phyloP scores from a whole-genome alignment of 2,329 filamentous ascomycete genomes.

The Talaromyces pinophilus region DNA sequence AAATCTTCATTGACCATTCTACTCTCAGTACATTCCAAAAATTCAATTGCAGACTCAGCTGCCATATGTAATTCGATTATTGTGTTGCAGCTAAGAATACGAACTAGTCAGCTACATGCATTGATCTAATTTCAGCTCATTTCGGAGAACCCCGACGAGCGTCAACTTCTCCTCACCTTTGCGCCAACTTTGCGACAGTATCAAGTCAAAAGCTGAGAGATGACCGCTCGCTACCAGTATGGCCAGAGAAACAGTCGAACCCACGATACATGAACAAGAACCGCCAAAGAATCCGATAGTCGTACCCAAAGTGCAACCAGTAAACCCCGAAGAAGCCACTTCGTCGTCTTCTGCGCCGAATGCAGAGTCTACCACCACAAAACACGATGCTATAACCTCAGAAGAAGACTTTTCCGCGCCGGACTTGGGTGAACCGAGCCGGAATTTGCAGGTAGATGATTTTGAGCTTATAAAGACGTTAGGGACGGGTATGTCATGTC shows the following conservation, averaged over 20 bases:
- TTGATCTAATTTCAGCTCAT: constrained; percentile 4
- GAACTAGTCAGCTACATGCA: constrained; percentile 1
- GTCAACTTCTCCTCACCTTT: not conserved
- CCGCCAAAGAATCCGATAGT: constrained; percentile 27
- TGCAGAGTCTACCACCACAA: constrained; percentile 26
- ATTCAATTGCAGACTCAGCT: not conserved
- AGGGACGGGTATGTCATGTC: constrained; percentile 46
- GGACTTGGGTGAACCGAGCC: constrained; percentile 26
- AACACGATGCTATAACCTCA: constrained; percentile 30
- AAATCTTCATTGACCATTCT: not conserved
- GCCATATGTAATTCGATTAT: not conserved
- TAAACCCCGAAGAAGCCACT: constrained; percentile 24
- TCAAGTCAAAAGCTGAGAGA: constrained; percentile 31
- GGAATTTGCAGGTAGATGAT: constrained; percentile 43
- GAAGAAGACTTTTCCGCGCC: not conserved
- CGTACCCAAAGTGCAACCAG: constrained; percentile 23
- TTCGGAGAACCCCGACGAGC: constrained; percentile 8
- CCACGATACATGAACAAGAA: constrained; percentile 35
- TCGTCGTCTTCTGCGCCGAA: constrained; percentile 15
- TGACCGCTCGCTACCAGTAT: constrained; percentile 39
- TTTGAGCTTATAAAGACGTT: constrained; percentile 53
- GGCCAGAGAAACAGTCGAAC: constrained; percentile 44
- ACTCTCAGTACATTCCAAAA: not conserved
- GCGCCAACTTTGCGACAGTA: constrained; percentile 3
- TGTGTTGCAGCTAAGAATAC: not conserved